These are phyloP conservation scores for Cylindrotheca fusiformis DNA, from an alignment of 108 stramenopile species.

Conservation along the genomic window DNA sequence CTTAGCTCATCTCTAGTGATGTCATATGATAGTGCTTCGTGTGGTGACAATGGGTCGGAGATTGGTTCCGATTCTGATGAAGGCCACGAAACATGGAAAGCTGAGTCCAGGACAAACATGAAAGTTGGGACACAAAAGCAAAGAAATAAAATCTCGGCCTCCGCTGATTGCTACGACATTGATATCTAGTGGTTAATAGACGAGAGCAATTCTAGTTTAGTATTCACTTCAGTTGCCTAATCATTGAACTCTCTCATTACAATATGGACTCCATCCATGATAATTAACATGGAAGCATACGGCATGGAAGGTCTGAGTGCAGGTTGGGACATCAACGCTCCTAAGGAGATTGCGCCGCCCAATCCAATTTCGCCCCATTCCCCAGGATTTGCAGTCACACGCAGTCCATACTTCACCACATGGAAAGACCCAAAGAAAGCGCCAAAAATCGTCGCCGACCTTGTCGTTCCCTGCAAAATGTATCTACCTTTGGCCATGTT, in stretches of 20 bases:
- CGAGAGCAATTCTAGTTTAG: background rate
- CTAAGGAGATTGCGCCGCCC: conserved; percentile 53
- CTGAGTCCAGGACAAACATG: background rate
- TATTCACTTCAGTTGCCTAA: background rate
- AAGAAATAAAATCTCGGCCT: no score
- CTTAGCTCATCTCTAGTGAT: background rate
- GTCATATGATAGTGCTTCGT: background rate
- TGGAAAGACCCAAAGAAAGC: conserved; percentile 71
- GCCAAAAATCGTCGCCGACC: conserved; percentile 69
- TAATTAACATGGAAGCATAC: conserved; percentile 78
- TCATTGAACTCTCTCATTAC: conserved; percentile 55
- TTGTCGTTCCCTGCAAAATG: conserved; percentile 68
- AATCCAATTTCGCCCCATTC: conserved; percentile 59
- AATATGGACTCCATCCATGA: conserved; percentile 75
- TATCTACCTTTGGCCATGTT: conserved; percentile 68
- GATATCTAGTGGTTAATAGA: no score
- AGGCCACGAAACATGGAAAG: background rate
- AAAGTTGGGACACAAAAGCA: background rate
- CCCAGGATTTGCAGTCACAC: conserved; percentile 67
- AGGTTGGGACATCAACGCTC: conserved; percentile 53
- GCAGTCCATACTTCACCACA: conserved; percentile 59
- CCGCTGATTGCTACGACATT: no score
- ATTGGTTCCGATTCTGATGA: background rate
- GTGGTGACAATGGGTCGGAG: background rate
- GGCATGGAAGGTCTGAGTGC: conserved; percentile 73